phyloP scores from a whole-genome alignment of 306 rosid species.

The Sicyos edulis region DNA sequence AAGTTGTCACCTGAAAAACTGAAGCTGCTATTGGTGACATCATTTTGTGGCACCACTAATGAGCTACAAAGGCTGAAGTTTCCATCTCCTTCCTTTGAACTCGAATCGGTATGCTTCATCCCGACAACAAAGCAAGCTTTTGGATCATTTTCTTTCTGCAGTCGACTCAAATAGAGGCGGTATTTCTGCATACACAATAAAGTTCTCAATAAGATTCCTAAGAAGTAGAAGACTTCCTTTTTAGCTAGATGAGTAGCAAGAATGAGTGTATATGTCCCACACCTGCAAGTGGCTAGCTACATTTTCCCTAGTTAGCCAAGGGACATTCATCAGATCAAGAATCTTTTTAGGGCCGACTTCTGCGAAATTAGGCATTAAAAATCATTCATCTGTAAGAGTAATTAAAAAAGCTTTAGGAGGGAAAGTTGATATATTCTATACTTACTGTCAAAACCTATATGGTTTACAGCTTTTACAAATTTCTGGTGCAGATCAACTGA shows the following conservation, averaged over 20 bases:
- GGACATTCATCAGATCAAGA: slow-evolving; percentile 90
- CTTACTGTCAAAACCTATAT: slow-evolving; percentile 95
- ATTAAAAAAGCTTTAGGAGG: background rate
- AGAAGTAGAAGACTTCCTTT: background rate
- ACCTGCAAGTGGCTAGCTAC: slow-evolving; percentile 99
- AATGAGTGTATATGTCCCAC: slow-evolving; percentile 15
- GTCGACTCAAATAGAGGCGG: slow-evolving; percentile 85
- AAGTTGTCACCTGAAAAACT: slow-evolving; percentile 39
- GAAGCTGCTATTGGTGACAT: slow-evolving; percentile 45
- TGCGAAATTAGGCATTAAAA: slow-evolving; percentile 56
- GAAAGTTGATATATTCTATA: slow-evolving; percentile 12
- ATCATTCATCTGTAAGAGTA: slow-evolving; percentile 30
- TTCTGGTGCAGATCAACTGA: slow-evolving; percentile 96
- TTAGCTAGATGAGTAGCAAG: slow-evolving; percentile 22
- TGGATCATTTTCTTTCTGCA: slow-evolving; percentile 64
- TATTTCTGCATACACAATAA: slow-evolving; percentile 58
- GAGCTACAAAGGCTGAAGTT: slow-evolving; percentile 44
- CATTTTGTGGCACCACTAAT: slow-evolving; percentile 39
- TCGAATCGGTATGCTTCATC: slow-evolving; percentile 49
- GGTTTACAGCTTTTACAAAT: slow-evolving; percentile 93
- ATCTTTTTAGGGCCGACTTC: slow-evolving; percentile 97
- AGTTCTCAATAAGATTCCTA: background rate
- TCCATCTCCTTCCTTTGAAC: slow-evolving; percentile 51
- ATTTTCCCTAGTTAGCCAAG: slow-evolving; percentile 87
- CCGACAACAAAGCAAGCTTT: slow-evolving; percentile 55